A percentile compares a stretch with the other conserved stretches of the same genome.
phyloP scores from a whole-genome alignment of 2,329 filamentous ascomycete species.

The Xylariaceae sp. region DNA sequence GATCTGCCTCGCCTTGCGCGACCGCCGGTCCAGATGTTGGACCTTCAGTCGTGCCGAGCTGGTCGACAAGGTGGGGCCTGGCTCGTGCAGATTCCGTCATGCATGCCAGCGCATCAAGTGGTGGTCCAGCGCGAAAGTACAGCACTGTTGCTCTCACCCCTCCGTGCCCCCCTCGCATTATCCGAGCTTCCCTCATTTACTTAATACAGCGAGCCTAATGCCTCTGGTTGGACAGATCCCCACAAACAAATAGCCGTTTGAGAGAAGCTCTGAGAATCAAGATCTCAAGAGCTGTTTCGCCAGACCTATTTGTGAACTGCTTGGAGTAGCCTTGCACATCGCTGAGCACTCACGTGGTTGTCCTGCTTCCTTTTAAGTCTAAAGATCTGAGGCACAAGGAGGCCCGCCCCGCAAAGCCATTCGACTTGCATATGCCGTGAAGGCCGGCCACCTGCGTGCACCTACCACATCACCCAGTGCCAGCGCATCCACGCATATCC shows the following conservation, averaged over 20 bases:
- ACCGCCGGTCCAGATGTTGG: slow-evolving; percentile 42
- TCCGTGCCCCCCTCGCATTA: slow-evolving; percentile 44
- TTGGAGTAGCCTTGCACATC: slow-evolving; percentile 39
- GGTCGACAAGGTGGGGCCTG: slow-evolving; percentile 53
- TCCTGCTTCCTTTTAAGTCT: slow-evolving; percentile 35
- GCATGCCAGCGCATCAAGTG: slow-evolving; percentile 64
- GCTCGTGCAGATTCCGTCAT: slow-evolving; percentile 65
- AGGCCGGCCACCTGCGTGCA: slow-evolving; percentile 60
- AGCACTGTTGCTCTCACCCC: slow-evolving; percentile 44
- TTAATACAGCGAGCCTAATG: slow-evolving; percentile 49
- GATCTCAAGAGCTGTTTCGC: slow-evolving; percentile 43
- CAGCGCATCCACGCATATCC: slow-evolving; percentile 68
- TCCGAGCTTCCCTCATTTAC: slow-evolving; percentile 49
- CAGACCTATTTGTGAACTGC: slow-evolving; percentile 39
- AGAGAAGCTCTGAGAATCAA: slow-evolving; percentile 43
- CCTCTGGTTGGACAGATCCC: slow-evolving; percentile 52
- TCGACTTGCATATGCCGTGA: slow-evolving; percentile 67
- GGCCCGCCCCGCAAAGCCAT: slow-evolving; percentile 51
- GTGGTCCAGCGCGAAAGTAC: slow-evolving; percentile 52
- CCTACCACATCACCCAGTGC: slow-evolving; percentile 60
- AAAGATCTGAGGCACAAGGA: slow-evolving; percentile 54
- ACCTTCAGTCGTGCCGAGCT: slow-evolving; percentile 48
- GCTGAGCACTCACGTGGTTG: slow-evolving; percentile 34
- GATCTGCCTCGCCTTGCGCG: slow-evolving; percentile 43
- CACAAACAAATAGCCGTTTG: slow-evolving; percentile 43